Conservation (phyloP, 805 yeast species). For the Candida palmyrensis region DNA sequence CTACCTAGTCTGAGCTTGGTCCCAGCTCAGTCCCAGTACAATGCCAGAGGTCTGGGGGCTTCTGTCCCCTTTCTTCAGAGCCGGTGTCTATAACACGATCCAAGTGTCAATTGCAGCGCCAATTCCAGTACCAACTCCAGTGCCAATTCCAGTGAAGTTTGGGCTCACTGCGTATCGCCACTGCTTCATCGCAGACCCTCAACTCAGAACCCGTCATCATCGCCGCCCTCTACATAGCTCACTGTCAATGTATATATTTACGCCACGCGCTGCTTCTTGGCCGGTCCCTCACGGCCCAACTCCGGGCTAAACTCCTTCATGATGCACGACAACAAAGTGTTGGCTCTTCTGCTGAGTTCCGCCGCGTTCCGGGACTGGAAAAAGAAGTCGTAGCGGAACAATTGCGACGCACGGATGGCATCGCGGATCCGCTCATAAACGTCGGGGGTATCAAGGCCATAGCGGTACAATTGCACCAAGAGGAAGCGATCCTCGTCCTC, state of each 20-base stretch:
- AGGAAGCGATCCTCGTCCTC: constrained; percentile 91
- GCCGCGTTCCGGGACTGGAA: constrained; percentile 71
- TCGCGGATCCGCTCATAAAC: constrained; percentile 75
- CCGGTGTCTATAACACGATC: no score
- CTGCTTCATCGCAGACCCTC: no score
- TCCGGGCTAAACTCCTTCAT: constrained; percentile 51
- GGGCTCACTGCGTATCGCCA: no score
- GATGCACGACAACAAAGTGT: constrained; percentile 69
- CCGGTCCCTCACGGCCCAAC: constrained; percentile 1
- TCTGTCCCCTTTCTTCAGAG: no score
- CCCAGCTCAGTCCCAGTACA: no score
- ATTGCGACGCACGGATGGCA: constrained; percentile 64
- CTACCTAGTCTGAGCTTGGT: no score
- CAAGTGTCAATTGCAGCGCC: no score
- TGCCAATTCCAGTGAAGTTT: no score
- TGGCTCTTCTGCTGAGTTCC: constrained; percentile 79
- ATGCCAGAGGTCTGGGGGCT: no score
- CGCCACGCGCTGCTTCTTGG: neutral
- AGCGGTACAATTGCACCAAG: constrained; percentile 69
- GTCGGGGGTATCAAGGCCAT: constrained; percentile 76
- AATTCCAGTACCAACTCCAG: no score
- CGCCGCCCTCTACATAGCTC: no score
- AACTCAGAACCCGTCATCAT: no score
- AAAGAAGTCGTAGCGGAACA: constrained; percentile 85
- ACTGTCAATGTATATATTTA: neutral